Conservation (phyloP, 306 rosid species). For the Comarum palustre region DNA sequence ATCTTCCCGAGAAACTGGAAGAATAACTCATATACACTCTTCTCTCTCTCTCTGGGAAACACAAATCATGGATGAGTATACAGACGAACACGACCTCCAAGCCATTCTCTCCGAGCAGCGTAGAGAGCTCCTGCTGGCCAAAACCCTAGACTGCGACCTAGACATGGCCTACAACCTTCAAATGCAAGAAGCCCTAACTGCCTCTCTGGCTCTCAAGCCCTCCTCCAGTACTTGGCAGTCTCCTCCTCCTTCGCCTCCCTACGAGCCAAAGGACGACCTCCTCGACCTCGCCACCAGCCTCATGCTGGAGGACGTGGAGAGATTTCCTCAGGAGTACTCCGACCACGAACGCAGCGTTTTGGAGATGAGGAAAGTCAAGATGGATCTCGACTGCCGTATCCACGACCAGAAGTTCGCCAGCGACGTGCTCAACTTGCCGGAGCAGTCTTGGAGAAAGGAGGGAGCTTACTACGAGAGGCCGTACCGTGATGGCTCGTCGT, state of each 20-base stretch:
- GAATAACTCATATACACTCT: too few species aligned
- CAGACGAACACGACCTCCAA: neutral
- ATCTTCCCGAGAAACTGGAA: too few species aligned
- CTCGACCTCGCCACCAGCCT: conserved; percentile 31
- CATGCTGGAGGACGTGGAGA: conserved; percentile 28
- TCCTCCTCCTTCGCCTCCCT: neutral
- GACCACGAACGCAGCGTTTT: conserved; percentile 22
- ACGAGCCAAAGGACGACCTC: neutral
- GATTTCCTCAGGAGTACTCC: conserved; percentile 12
- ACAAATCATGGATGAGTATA: neutral
- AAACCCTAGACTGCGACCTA: conserved; percentile 25
- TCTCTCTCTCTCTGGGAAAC: too few species aligned
- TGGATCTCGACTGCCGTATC: conserved; percentile 37
- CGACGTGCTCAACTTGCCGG: conserved; percentile 23
- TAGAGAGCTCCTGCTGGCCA: conserved; percentile 21
- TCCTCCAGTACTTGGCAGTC: conserved; percentile 10
- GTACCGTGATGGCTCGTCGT: conserved; percentile 9
- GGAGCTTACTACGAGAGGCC: conserved; percentile 32
- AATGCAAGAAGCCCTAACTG: conserved; percentile 38
- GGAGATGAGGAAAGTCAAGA: conserved; percentile 30
- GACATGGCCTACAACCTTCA: conserved; percentile 41
- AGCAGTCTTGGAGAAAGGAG: conserved; percentile 24
- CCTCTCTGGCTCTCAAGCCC: conserved; percentile 28
- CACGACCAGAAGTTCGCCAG: conserved; percentile 30
- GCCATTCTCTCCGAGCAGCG: conserved; percentile 12